Conservation (phyloP, 805 yeast genomes). For the Kluyveromyces lactis region DNA sequence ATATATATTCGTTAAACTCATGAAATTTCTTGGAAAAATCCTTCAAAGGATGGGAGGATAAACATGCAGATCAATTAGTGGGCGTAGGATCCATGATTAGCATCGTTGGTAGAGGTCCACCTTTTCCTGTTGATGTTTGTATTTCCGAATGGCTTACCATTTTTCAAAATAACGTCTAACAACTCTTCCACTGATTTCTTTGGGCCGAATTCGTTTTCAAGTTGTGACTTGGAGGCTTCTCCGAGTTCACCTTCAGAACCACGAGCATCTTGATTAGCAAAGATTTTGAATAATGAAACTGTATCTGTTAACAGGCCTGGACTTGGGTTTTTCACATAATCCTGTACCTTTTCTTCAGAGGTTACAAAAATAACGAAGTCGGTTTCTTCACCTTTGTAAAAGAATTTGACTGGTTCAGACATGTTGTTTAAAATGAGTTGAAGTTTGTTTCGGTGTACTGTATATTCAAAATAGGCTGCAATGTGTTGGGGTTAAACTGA, state of each 20-base stretch:
- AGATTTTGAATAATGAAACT: slow-evolving; percentile 60
- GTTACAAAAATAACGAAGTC: slow-evolving; percentile 65
- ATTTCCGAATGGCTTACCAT: slow-evolving; percentile 47
- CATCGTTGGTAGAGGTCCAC: slow-evolving; percentile 39
- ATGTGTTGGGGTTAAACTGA: no score
- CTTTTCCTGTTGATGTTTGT: slow-evolving; percentile 22
- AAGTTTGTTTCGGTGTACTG: not conserved
- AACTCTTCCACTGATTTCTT: slow-evolving; percentile 40
- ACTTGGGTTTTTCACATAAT: slow-evolving; percentile 42
- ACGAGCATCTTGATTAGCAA: slow-evolving; percentile 45
- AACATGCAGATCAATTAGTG: no score
- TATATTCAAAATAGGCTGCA: no score
- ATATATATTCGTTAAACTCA: no score
- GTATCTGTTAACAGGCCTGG: slow-evolving; percentile 42
- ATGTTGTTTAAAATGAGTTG: no score
- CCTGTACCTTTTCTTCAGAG: slow-evolving; percentile 38
- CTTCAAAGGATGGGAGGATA: no score
- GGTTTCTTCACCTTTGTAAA: slow-evolving; percentile 53
- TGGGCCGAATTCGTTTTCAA: slow-evolving; percentile 68
- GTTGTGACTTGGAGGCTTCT: slow-evolving; percentile 58
- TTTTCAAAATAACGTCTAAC: slow-evolving; percentile 47
- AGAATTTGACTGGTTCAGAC: slow-evolving; percentile 39
- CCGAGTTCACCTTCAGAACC: slow-evolving; percentile 69
- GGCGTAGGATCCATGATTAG: not conserved
- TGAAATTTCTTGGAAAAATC: no score